These are phyloP conservation scores for Oryza officinalis DNA, from an alignment of 176 grass and related monocot species.

Conservation along the genomic window DNA sequence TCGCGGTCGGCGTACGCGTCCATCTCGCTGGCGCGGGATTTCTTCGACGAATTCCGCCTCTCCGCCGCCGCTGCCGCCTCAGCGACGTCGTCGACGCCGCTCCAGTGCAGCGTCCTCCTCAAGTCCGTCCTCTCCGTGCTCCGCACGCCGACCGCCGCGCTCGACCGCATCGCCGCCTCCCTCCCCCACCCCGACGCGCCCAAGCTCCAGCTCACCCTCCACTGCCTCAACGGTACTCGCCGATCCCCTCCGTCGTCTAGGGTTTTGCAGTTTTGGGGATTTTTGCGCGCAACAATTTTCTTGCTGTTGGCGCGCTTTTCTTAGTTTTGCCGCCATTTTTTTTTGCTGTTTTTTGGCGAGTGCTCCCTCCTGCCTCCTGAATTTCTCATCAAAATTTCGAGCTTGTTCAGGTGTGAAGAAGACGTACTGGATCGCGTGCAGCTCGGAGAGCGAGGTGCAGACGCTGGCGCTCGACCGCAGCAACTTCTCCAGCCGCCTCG, in stretches of 20 bases:
- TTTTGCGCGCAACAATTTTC: not conserved
- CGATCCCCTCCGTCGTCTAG: not conserved
- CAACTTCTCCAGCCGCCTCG: conserved; percentile 68
- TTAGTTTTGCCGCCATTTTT: conserved; percentile 14
- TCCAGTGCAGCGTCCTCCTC: conserved; percentile 85
- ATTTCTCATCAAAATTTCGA: conserved; percentile 3
- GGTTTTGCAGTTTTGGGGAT: not conserved
- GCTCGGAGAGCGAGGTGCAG: conserved; percentile 68
- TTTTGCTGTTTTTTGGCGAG: conserved; percentile 9
- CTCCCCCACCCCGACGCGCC: conserved; percentile 56
- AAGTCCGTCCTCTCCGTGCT: conserved; percentile 78
- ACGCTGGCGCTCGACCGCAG: conserved; percentile 64
- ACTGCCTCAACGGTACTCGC: conserved; percentile 70
- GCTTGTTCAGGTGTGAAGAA: conserved; percentile 65
- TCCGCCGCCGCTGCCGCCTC: conserved; percentile 9
- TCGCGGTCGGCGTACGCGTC: conserved; percentile 82
- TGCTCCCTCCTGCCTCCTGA: not conserved
- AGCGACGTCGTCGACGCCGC: conserved; percentile 41
- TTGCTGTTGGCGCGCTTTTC: not conserved
- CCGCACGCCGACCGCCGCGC: conserved; percentile 58
- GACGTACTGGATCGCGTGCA: conserved; percentile 83
- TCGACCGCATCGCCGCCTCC: conserved; percentile 59
- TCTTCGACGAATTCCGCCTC: conserved; percentile 73
- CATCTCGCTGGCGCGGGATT: conserved; percentile 62
- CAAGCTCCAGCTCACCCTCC: conserved; percentile 84